Evolutionary conservation across 148 eudicot genomes (phyloP), one percentile per base, ranked within the genome.

Genomic region (Cornus florida): DNA sequence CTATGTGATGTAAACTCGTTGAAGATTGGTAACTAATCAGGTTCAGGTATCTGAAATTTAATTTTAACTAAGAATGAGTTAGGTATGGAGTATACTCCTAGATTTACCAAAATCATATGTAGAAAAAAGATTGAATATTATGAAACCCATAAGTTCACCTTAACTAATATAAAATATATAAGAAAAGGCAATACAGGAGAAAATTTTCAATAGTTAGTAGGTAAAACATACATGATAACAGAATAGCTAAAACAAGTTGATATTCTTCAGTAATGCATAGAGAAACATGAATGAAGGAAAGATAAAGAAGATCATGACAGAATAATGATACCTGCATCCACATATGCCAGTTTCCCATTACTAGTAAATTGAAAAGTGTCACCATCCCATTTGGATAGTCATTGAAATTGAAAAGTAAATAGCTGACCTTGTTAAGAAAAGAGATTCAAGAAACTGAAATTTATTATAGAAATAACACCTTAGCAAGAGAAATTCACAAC

Each of bases 341-440:
- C 19, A 77, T 67, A 84, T 97, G 95, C 99, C 99, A 97, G 75
- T 92, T 89, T 73, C 98, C 98, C 98, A 90, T 87, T 65, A 94
- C 99, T 32, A 94, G 85, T 72, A 97, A 73, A 82, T 97, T 97
- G 91, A 91, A 97, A 48, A 95, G 92, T 72, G 99, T 94, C 82
- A 97, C 95, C 99, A 97, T 97, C 62, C 94, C 95, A 85, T 90
- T 97, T 6, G 98, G 97, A 83, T 97, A 97, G 90, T 97, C 99
- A 78, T 97, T 97, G 78, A 94, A 94, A 88, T 97, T 97, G 83
- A 97, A 97, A 75, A 94, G 97, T 35, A 94, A 82, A 80, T 97
- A 97, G 83, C 98, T 95, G 43, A 39, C 71, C 56, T 78, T 73
- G 91, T 93, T 78, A 93, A 90, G 94, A 82, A 83, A 90, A 82